Base-by-base conservation (phyloP, 208 protist species). In the Acanthamoeba rhysodes region DNA sequence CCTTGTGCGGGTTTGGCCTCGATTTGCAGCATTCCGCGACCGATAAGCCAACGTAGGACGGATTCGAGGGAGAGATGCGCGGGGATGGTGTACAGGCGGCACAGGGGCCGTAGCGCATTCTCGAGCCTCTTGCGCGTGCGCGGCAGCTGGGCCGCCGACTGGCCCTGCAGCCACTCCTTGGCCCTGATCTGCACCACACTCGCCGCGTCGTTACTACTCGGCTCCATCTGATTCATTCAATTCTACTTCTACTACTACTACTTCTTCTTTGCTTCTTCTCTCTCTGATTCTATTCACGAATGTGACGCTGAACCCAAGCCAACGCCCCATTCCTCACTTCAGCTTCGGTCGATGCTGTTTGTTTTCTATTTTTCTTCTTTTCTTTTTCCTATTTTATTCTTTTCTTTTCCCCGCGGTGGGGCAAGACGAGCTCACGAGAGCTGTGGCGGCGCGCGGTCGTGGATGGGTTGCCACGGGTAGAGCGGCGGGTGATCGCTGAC, bases 401-500 rank as follows among this genome's bases (percentile, higher is more conserved):
- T 59, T 14, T 59, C 0, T 24, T 59, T 59, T 59, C 41, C 41
- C 4, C 9, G 1, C 6, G 14, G 18, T 22, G 14, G 14, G 50
- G 50, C 50, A 57, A 14, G 9, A 2, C 14, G 53, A 2, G 18
- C 18, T 57, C 53, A 57, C 3, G 53, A 57, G 16, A 14, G 18
- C 12, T 14, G 18, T 14, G 12, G 76, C 48, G 48, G 48, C 29
- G 32, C 70, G 24, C 76, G 76, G 57, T 85, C 76, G 45, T n/a
- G 45, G 34, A 85, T 85, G 34, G 41, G 45, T 59, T 85, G 76
- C 85, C 85, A 91, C 29, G 85, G 85, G 32, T 91, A 91, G 24
- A 72, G 85, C 4, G 59, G 57, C 48, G 53, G 57, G 29, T 74
- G 53, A 4, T 14, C 85, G 34, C 85, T 91, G 55, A 29, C 85